Percentiles rank a stretch among this genome's conserved stretches.
phyloP scores from a whole-genome alignment of 768 basidiomycete genomes.

The Trichaptum fuscoviolaceum region DNA sequence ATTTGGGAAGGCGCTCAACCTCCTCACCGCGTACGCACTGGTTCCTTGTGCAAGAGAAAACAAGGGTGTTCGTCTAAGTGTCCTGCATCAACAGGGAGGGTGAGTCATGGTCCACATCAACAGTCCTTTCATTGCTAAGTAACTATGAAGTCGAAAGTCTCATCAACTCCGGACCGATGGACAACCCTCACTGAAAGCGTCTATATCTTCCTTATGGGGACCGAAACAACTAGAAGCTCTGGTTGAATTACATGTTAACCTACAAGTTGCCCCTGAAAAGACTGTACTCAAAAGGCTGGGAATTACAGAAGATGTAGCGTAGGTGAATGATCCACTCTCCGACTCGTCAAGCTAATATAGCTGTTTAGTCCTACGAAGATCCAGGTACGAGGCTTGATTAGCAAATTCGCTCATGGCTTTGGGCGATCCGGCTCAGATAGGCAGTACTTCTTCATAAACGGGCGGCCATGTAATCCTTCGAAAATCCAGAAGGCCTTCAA shows the following conservation, averaged over 20 bases:
- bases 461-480: constrained; percentile 74
- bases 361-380: constrained; percentile 32
- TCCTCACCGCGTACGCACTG: constrained; percentile 86
- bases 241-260: constrained; percentile 63
- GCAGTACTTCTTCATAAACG: constrained; percentile 92
- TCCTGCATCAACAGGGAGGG: constrained; percentile 72
- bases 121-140: not conserved
- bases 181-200: constrained; percentile 49
- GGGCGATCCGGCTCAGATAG: constrained; percentile 78
- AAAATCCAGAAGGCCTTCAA: constrained; percentile 91
- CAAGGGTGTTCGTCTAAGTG: constrained; percentile 65
- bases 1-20: constrained; percentile 74
- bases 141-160: constrained; percentile 45
- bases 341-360: no score
- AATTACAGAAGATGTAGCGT: constrained; percentile 9
- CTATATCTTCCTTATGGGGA: constrained; percentile 80
- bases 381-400: constrained; percentile 71
- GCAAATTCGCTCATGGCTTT: constrained; percentile 69
- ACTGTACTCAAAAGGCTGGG: constrained; percentile 34
- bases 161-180: constrained; percentile 74
- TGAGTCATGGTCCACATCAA: constrained; percentile 28
- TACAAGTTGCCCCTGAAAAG: constrained; percentile 67
- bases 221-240: constrained; percentile 72
- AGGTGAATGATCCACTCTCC: constrained; percentile 1
- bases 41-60: constrained; percentile 62